Base-by-base conservation (phyloP, 805 yeast species). In the Wickerhamomyces sydowiorum region DNA sequence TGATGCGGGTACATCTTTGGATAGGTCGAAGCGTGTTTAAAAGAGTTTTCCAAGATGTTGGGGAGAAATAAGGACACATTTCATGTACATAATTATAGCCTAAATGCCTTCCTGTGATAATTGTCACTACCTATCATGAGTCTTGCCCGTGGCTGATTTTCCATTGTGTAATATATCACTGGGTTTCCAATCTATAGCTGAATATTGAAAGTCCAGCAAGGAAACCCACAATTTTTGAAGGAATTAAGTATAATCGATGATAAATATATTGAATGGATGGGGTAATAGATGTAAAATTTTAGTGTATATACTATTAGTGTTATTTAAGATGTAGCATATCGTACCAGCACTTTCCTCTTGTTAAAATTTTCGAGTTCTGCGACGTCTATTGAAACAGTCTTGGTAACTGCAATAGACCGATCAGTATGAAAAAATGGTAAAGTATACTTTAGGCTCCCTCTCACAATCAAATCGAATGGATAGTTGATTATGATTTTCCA, bases 381-480 rank as follows among this genome's bases (percentile, higher is more conserved):
- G 2, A 87, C 86, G 57, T 82, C 80, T 19, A 85, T 73, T 28
- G 65, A 63, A 3, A 75, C 70, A 7, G 74, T 67, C 51, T 78
- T 78, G 45, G 80, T 80, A 9, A 86, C 78, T 2, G 80, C 77
- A 4, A 82, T 73, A 0, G 84, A 73, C 53, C 76, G 73, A 37
- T 69, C 69, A 8, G 72, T 67, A 28, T 63, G 62, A 25, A 73
- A 67, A 48, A 90, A 69, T 1, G 96, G 93, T 40, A 89, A 67
- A 38, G 75, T 76, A 61, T 91, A 91, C 54, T 76, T 79, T 57
- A 91, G 71, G 19, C 82, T 79, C 1, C 98, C 98, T 38, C 95
- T 70, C 3, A 91, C 71, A 18, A 88, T 84, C 50, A 91, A 66
- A 46, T 88, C 96, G 60, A 90, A 91, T 12, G 96, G 96, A 56